These are phyloP conservation scores for Isatis tinctoria DNA, from an alignment of 345 rosid genomes.

Conservation along the genomic window DNA sequence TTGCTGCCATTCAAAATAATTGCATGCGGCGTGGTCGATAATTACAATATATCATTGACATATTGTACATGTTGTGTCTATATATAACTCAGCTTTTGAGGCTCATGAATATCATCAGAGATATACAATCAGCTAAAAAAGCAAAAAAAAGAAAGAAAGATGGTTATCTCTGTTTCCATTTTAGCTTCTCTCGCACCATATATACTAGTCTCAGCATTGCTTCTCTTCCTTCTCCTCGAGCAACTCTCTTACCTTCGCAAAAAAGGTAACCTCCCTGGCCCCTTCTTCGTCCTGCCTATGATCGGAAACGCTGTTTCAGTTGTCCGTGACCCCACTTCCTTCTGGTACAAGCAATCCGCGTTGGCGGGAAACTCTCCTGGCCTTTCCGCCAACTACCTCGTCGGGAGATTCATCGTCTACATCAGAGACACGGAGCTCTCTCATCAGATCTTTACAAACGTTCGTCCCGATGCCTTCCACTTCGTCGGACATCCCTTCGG, in stretches of 20 bases:
- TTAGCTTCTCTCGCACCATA: constrained; percentile 24
- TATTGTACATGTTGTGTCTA: neutral
- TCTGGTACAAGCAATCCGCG: constrained; percentile 65
- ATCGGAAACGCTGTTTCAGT: constrained; percentile 57
- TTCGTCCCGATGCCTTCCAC: constrained; percentile 75
- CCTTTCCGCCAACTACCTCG: constrained; percentile 58
- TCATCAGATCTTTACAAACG: constrained; percentile 66
- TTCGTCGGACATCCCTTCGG: constrained; percentile 87
- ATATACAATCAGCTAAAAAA: neutral
- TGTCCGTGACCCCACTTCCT: constrained; percentile 53
- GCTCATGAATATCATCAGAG: neutral
- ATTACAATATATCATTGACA: neutral
- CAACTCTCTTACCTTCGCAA: constrained; percentile 56
- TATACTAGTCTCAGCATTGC: constrained; percentile 27
- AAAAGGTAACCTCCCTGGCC: constrained; percentile 63
- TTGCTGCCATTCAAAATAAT: neutral
- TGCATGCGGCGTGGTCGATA: neutral
- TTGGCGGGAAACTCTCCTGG: constrained; percentile 36
- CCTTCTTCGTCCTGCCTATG: constrained; percentile 52
- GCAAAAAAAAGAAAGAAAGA: neutral
- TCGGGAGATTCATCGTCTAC: constrained; percentile 68
- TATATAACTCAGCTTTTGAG: neutral
- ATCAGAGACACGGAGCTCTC: constrained; percentile 60
- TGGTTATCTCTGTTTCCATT: neutral
- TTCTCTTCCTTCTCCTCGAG: constrained; percentile 42